These are phyloP conservation scores for maize (Zea mays) DNA, from an alignment of 176 grass and related monocot species.

Conservation along the genomic window DNA sequence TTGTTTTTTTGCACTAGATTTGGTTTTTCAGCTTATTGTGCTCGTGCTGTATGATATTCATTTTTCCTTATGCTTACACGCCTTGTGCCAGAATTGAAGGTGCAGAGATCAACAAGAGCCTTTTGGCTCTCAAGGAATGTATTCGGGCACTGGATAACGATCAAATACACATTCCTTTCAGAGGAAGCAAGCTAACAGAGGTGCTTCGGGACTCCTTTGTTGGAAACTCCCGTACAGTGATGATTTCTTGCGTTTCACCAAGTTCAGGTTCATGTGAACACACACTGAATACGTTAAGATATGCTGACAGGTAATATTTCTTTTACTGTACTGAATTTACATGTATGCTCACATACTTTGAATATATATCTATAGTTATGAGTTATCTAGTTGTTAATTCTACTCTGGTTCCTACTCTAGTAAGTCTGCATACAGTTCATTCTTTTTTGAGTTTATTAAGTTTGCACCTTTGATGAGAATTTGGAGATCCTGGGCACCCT, in stretches of 20 bases:
- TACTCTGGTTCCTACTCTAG: background rate
- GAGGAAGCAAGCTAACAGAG: conserved; percentile 86
- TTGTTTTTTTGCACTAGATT: conserved; percentile 11
- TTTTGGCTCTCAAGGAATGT: conserved; percentile 83
- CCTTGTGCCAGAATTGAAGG: conserved; percentile 78
- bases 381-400: conserved; percentile 26
- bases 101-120: conserved; percentile 93
- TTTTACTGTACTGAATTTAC: conserved; percentile 4
- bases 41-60: background rate
- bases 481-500: background rate
- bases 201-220: conserved; percentile 83
- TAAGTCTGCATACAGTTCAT: background rate
- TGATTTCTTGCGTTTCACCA: conserved; percentile 84
- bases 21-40: background rate
- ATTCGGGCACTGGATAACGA: conserved; percentile 83
- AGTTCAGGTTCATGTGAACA: conserved; percentile 73
- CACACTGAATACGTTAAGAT: conserved; percentile 93
- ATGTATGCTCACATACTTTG: conserved; percentile 11
- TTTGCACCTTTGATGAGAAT: background rate
- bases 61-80: background rate
- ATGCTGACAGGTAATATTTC: conserved; percentile 77
- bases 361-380: background rate
- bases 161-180: conserved; percentile 83
- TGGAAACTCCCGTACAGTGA: conserved; percentile 68
- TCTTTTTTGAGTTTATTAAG: background rate